A percentile compares a stretch with the other conserved stretches of the same genome.
Evolutionary conservation across 352 stramenopile species (phyloP).

Genomic region (Phytophthora foliorum): DNA sequence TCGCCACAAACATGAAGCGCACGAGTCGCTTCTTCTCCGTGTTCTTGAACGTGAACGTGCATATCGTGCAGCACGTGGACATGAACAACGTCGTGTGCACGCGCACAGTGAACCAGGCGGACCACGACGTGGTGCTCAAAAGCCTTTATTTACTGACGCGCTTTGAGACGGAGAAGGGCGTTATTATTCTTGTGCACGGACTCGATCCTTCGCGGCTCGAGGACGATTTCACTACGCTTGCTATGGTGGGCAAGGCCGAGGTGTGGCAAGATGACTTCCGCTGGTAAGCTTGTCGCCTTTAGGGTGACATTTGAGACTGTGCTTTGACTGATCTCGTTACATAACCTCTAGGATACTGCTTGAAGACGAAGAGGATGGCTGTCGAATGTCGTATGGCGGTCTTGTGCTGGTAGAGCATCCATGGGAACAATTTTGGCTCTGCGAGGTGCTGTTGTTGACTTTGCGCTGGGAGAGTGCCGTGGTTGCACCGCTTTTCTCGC

Average conservation of each 20-base stretch:
- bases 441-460: conserved; percentile 57
- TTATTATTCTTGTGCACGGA: conserved; percentile 45
- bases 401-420: conserved; percentile 43
- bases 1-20: conserved; percentile 39
- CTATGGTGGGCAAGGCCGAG: conserved; percentile 52
- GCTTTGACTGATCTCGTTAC: conserved; percentile 4
- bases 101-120: conserved; percentile 51
- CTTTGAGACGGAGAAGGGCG: conserved; percentile 55
- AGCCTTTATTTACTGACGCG: conserved; percentile 56
- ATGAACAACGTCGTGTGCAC: conserved; percentile 54
- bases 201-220: conserved; percentile 51
- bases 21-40: conserved; percentile 48
- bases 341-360: conserved; percentile 42
- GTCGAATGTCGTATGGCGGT: conserved; percentile 51
- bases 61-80: conserved; percentile 53
- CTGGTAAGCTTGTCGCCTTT: conserved; percentile 34
- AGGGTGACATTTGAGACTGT: neutral
- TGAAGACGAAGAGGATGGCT: conserved; percentile 47
- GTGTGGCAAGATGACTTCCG: conserved; percentile 51
- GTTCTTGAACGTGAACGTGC: conserved; percentile 49
- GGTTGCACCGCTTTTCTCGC: conserved; percentile 55
- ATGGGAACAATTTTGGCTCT: conserved; percentile 58
- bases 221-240: conserved; percentile 46
- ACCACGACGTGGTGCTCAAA: conserved; percentile 53
- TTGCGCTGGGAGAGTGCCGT: conserved; percentile 55